Evolutionary conservation across 352 stramenopile genomes (phyloP).

Genomic region (Phytophthora idaei): DNA sequence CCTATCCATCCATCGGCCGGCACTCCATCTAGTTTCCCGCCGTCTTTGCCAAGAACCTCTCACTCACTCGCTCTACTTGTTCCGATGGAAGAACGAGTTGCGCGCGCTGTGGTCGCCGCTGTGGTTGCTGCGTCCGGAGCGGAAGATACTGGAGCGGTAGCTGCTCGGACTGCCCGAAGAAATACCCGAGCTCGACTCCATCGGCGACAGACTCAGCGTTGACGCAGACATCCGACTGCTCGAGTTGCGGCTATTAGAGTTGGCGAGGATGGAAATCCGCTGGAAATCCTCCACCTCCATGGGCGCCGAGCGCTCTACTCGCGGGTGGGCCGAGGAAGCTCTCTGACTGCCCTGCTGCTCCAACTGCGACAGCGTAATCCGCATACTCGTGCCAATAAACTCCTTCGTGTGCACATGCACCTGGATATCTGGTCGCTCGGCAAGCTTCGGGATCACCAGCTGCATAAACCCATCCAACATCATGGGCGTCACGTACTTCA

Average conservation of each 20-base stretch:
- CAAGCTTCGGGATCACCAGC: slow-evolving; percentile 87
- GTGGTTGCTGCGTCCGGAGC: slow-evolving; percentile 50
- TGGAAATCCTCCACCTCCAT: slow-evolving; percentile 74
- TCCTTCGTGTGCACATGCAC: slow-evolving; percentile 91
- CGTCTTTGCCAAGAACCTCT: neutral
- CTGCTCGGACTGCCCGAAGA: slow-evolving; percentile 46
- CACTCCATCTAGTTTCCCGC: slow-evolving; percentile 23
- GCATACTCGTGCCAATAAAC: slow-evolving; percentile 91
- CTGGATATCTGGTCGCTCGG: slow-evolving; percentile 82
- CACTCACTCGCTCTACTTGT: slow-evolving; percentile 36
- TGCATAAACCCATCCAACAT: slow-evolving; percentile 92
- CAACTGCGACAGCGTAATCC: slow-evolving; percentile 79
- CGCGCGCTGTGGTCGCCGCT: slow-evolving; percentile 40
- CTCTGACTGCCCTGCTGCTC: slow-evolving; percentile 37
- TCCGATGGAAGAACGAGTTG: slow-evolving; percentile 72
- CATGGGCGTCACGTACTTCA: slow-evolving; percentile 91
- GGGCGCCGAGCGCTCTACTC: slow-evolving; percentile 41
- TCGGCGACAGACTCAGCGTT: slow-evolving; percentile 58
- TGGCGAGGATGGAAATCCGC: slow-evolving; percentile 70
- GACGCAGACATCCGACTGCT: slow-evolving; percentile 54
- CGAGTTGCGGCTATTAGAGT: slow-evolving; percentile 38
- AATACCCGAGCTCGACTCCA: slow-evolving; percentile 48
- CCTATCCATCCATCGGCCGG: slow-evolving; percentile 18
- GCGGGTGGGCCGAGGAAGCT: slow-evolving; percentile 11
- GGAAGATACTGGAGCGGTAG: slow-evolving; percentile 58